These are phyloP conservation scores for Pythium grandisporangium DNA, from an alignment of 352 stramenopile species.

Conservation along the genomic window DNA sequence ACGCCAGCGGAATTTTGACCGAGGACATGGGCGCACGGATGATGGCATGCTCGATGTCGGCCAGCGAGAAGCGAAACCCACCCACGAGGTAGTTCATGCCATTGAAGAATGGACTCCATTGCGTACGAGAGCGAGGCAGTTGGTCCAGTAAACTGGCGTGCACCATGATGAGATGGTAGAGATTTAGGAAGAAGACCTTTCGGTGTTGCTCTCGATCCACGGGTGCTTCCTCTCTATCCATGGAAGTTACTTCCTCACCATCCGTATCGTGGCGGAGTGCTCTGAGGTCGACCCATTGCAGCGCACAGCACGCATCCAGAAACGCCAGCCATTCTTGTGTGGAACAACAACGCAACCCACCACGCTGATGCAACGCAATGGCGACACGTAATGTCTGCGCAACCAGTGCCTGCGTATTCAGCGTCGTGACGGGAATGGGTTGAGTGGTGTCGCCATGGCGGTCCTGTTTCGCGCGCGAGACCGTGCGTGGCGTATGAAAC, in stretches of 20 bases:
- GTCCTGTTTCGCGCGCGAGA: not conserved
- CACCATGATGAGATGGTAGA: constrained; percentile 42
- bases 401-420: no score
- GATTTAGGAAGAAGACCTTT: constrained; percentile 46
- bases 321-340: constrained; percentile 27
- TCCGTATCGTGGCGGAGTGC: constrained; percentile 7
- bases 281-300: constrained; percentile 21
- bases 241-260: no score
- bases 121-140: constrained; percentile 29
- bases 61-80: constrained; percentile 30
- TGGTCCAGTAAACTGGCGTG: constrained; percentile 32
- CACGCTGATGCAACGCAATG: constrained; percentile 10
- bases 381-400: no score
- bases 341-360: constrained; percentile 12
- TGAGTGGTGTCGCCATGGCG: not conserved
- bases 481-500: not conserved
- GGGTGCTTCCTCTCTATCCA: no score
- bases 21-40: constrained; percentile 30
- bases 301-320: constrained; percentile 16
- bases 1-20: constrained; percentile 25
- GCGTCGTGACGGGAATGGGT: no score
- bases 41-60: constrained; percentile 47
- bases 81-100: constrained; percentile 36
- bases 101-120: constrained; percentile 60
- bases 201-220: constrained; percentile 12